phyloP scores from a whole-genome alignment of 169 alveolate species.

The Plasmodium yoelii region DNA sequence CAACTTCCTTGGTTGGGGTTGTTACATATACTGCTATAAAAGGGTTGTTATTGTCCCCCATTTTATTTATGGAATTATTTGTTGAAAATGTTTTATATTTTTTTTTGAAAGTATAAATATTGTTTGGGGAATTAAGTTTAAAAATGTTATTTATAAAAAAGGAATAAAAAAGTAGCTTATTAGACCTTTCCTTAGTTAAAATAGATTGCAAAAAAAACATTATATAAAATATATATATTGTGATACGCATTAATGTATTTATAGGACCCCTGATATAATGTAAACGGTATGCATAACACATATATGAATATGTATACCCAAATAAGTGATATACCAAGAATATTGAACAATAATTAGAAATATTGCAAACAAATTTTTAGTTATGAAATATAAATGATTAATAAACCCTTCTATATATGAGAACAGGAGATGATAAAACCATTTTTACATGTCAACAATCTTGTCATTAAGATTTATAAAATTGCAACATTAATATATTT shows the following conservation, averaged over 20 bases:
- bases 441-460: no score
- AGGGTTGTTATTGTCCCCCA: slow-evolving; percentile 1
- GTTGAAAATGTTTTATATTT: neutral
- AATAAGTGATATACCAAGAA: no score
- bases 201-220: slow-evolving; percentile 42
- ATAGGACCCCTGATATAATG: no score
- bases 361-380: no score
- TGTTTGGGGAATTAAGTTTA: neutral
- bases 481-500: no score
- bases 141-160: slow-evolving; percentile 39
- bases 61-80: neutral
- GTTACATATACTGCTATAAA: slow-evolving; percentile 70
- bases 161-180: slow-evolving; percentile 6
- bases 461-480: no score
- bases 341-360: no score
- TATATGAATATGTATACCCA: no score
- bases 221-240: slow-evolving; percentile 10
- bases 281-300: no score
- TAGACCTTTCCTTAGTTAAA: slow-evolving; percentile 25
- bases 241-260: slow-evolving; percentile 26
- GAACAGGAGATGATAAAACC: no score
- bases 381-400: no score
- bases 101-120: neutral
- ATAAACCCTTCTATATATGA: no score
- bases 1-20: slow-evolving; percentile 66